Evolutionary conservation across 202 grass and related monocot genomes (phyloP).

Genomic region (Brachypodium distachyon): DNA sequence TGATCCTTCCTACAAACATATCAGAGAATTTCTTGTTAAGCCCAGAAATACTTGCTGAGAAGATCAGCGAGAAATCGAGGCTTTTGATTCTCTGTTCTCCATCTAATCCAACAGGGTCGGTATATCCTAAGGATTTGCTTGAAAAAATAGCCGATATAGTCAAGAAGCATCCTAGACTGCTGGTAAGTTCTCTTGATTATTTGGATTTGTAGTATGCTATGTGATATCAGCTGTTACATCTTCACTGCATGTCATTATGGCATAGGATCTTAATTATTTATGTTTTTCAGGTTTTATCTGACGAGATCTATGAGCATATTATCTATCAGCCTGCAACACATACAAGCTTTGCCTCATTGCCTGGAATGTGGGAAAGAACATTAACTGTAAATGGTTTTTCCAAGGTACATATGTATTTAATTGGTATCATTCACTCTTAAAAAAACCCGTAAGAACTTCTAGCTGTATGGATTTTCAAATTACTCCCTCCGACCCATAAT

Average conservation of each 20-base stretch:
- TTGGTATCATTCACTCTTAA: not conserved
- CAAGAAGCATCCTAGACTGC: slow-evolving; percentile 77
- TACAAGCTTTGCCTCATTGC: slow-evolving; percentile 87
- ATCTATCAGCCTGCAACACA: slow-evolving; percentile 87
- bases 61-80: slow-evolving; percentile 79
- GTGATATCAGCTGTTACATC: not conserved
- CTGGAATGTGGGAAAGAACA: slow-evolving; percentile 90
- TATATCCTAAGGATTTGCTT: slow-evolving; percentile 79
- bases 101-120: slow-evolving; percentile 94
- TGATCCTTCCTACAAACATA: slow-evolving; percentile 83
- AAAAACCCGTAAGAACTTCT: not conserved
- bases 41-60: slow-evolving; percentile 53
- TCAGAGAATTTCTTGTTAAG: slow-evolving; percentile 69
- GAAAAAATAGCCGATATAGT: slow-evolving; percentile 89
- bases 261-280: not conserved
- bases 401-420: too few species aligned
- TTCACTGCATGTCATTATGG: not conserved
- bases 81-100: slow-evolving; percentile 90
- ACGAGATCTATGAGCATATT: slow-evolving; percentile 97
- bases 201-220: not conserved
- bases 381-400: slow-evolving; percentile 95
- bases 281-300: slow-evolving; percentile 66
- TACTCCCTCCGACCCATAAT: too few species aligned
- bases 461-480: not conserved
- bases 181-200: slow-evolving; percentile 42